Percentiles rank a stretch among this genome's conserved stretches.
Evolutionary conservation across 2,329 filamentous ascomycete genomes (phyloP).

Genomic region (Zymoseptoria passerinii): DNA sequence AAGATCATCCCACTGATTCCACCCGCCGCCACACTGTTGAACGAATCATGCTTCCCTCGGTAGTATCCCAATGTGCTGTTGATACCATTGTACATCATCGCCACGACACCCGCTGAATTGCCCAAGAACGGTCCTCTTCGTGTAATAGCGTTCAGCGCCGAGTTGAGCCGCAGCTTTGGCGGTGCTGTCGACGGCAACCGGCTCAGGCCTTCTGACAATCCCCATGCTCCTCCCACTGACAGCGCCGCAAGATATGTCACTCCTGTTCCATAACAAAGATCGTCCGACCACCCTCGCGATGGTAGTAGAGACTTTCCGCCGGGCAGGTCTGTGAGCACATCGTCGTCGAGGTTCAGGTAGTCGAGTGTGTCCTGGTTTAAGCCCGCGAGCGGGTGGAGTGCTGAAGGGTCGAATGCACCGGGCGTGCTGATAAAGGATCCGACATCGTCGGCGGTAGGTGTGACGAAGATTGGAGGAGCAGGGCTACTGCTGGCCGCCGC

Average conservation of each 20-base stretch:
- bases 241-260: constrained; percentile 87
- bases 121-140: constrained; percentile 88
- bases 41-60: constrained; percentile 78
- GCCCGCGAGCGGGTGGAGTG: constrained; percentile 87
- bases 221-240: constrained; percentile 81
- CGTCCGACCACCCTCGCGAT: constrained; percentile 93
- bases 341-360: constrained; percentile 91
- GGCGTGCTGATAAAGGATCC: constrained; percentile 75
- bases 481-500: constrained; percentile 18
- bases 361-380: constrained; percentile 89
- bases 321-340: constrained; percentile 74
- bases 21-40: constrained; percentile 81
- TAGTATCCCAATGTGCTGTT: constrained; percentile 75
- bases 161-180: constrained; percentile 87
- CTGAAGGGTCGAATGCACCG: constrained; percentile 73
- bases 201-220: constrained; percentile 78
- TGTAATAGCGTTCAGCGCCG: constrained; percentile 88
- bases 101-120: constrained; percentile 91
- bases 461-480: constrained; percentile 39
- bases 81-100: constrained; percentile 90
- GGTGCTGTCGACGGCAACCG: constrained; percentile 62
- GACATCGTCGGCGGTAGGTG: constrained; percentile 63
- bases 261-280: constrained; percentile 95
- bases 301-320: constrained; percentile 82
- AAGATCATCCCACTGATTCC: constrained; percentile 87